Evolutionary conservation across 371 early-diverging fungal species (phyloP), one percentile per base, ranked within the genome.

Genomic region (Lichtheimia ramosa): DNA sequence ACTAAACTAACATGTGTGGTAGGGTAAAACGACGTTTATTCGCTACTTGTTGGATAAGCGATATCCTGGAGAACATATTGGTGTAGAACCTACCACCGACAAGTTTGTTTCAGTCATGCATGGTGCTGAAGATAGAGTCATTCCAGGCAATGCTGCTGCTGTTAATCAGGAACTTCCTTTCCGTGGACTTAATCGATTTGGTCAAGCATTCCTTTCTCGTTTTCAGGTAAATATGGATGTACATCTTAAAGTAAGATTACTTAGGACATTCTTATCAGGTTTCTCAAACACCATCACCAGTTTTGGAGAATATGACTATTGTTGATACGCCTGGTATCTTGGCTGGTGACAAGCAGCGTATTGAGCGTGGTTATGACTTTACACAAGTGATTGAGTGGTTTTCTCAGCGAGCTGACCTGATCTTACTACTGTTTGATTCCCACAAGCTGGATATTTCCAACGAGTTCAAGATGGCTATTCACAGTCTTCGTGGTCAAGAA

Each of bases 121-220:
- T 51, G 92, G 92, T 0, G 59, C 73, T 0, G 89, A 91, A 48
- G 83, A 87, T 18, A 65, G 87, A 7, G 81, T 92, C 24, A 92
- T 94, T 48, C 95, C 94, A 0, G 95, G 95, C 23, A 90, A 94
- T 56, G 94, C 94, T 0, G 94, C 94, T n/a, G 92, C 90, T 2
- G 93, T 94, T 7, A 81, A 87, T 16, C 79, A 87, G 48, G 93
- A 92, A n/a, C 56, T 93, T 58, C 94, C 94, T 7, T 94, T 93
- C 70, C 73, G 85, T 18, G 91, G 88, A 23, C 69, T 90, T 49
- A 78, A 87, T 58, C 72, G 79, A 49, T 92, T 92, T 62, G 95
- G 95, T n/a, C 86, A 88, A 50, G 80, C 85, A 20, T 94, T 92
- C 56, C 70, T 94, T 53, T 87, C 89, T 1, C 83, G 92, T 34